Evolutionary conservation across 768 basidiomycete genomes (phyloP).

Genomic region (Austroboletus eburneus): DNA sequence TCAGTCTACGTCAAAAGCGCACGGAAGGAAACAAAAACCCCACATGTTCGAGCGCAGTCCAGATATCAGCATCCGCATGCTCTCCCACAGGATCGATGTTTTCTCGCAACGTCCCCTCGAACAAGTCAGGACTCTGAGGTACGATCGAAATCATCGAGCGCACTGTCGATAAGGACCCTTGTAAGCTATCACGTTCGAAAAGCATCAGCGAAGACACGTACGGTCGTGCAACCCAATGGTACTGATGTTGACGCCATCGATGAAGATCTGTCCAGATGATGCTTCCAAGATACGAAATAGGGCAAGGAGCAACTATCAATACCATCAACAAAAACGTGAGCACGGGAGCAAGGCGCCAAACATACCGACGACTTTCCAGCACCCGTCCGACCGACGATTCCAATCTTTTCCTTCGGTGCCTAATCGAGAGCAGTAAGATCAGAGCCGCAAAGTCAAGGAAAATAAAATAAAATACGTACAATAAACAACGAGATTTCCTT

Average conservation of each 20-base stretch:
- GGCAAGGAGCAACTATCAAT: conserved; percentile 54
- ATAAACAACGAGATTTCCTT: conserved; percentile 68
- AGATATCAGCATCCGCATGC: conserved; percentile 76
- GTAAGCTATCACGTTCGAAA: no score
- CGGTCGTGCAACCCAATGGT: conserved; percentile 68
- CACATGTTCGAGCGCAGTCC: conserved; percentile 77
- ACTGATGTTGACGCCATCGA: conserved; percentile 76
- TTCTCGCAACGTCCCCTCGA: conserved; percentile 72
- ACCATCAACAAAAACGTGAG: not conserved
- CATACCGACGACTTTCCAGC: conserved; percentile 70
- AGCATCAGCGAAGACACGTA: conserved; percentile 5
- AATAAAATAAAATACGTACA: conserved; percentile 34
- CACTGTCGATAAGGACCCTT: conserved; percentile 42
- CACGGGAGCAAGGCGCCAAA: not conserved
- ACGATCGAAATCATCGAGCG: conserved; percentile 82
- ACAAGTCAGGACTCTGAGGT: conserved; percentile 71
- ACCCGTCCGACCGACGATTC: conserved; percentile 85
- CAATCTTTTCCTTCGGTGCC: conserved; percentile 80
- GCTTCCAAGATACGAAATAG: conserved; percentile 79
- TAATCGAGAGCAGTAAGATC: conserved; percentile 22
- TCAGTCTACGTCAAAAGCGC: no score
- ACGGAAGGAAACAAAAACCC: not conserved
- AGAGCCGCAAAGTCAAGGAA: no score
- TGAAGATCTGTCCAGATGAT: conserved; percentile 55
- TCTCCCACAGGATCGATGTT: conserved; percentile 86